Evolutionary conservation across 1,139 yeast genomes (phyloP).

Genomic region (Pichia kudriavzevii): DNA sequence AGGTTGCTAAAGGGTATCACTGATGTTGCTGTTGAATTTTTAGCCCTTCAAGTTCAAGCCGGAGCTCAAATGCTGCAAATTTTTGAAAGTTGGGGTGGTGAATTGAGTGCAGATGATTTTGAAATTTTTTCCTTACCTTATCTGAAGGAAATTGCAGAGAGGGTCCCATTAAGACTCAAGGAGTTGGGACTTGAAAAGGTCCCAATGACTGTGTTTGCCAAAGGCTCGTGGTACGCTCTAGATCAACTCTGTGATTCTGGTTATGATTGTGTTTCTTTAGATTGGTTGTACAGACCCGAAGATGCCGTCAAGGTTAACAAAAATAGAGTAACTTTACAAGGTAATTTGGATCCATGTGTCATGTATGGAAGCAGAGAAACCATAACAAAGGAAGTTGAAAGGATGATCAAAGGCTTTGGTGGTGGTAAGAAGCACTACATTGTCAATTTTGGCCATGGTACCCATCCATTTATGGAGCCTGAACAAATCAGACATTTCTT

Average conservation of each 20-base stretch:
- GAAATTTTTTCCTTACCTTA: slow-evolving; percentile 85
- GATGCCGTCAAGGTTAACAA: slow-evolving; percentile 75
- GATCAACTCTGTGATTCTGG: slow-evolving; percentile 81
- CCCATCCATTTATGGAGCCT: slow-evolving; percentile 95
- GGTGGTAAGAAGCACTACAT: slow-evolving; percentile 89
- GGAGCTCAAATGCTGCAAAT: slow-evolving; percentile 98
- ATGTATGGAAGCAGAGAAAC: slow-evolving; percentile 84
- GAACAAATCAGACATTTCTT: slow-evolving; percentile 78
- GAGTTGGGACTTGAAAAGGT: slow-evolving; percentile 73
- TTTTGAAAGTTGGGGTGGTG: slow-evolving; percentile 98
- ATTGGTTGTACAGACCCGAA: slow-evolving; percentile 83
- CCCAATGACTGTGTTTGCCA: slow-evolving; percentile 87
- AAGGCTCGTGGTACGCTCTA: slow-evolving; percentile 96
- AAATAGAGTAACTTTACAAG: slow-evolving; percentile 83
- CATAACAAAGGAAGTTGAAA: slow-evolving; percentile 72
- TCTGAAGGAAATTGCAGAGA: slow-evolving; percentile 63
- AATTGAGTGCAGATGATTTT: slow-evolving; percentile 84
- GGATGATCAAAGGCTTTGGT: slow-evolving; percentile 84
- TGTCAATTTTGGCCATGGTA: slow-evolving; percentile 94
- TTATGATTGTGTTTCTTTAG: slow-evolving; percentile 81
- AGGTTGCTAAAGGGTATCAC: slow-evolving; percentile 69
- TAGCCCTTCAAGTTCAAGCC: slow-evolving; percentile 91
- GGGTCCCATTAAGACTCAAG: slow-evolving; percentile 59
- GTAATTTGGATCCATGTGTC: slow-evolving; percentile 91
- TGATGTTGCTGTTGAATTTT: slow-evolving; percentile 84